Evolutionary conservation across 2,329 filamentous ascomycete genomes (phyloP).

Genomic region (Cephalotrichum gorgonifer): DNA sequence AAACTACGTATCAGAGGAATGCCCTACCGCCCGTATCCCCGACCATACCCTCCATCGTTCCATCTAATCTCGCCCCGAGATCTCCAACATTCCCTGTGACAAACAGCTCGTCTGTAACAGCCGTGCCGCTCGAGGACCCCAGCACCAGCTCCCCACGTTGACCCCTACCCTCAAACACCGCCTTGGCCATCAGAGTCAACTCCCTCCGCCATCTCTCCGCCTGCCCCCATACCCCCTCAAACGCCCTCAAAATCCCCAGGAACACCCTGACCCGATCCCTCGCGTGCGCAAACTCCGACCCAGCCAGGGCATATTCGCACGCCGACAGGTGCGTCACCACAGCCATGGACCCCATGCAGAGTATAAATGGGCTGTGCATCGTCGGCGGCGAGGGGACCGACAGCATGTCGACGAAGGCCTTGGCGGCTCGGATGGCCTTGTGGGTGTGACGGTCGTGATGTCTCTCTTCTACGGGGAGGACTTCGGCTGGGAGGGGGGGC

Average conservation of each 20-base stretch:
- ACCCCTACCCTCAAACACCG: not conserved
- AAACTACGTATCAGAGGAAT: no score
- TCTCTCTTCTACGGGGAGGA: conserved; percentile 7
- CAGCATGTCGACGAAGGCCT: conserved; percentile 9
- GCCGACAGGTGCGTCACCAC: conserved; percentile 10
- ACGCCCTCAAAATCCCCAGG: conserved; percentile 9
- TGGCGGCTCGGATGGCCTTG: conserved; percentile 9
- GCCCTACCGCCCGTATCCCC: no score
- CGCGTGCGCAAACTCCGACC: conserved; percentile 4
- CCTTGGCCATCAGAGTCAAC: conserved; percentile 9
- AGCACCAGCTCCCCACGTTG: not conserved
- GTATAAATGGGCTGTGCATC: conserved; percentile 10
- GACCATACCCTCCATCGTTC: no score
- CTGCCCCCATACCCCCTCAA: conserved; percentile 10
- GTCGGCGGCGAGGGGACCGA: conserved; percentile 7
- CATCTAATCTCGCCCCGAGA: no score
- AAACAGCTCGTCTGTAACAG: not conserved
- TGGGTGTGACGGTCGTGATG: conserved; percentile 8
- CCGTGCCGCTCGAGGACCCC: no score
- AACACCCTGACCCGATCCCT: conserved; percentile 10
- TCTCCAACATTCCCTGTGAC: no score
- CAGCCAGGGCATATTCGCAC: conserved; percentile 6
- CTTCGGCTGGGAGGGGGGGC: conserved; percentile 8
- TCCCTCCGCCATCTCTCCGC: conserved; percentile 8
- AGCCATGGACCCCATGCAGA: conserved; percentile 12